Conservation (phyloP, 306 rosid genomes). For the Rosa chinensis region DNA sequence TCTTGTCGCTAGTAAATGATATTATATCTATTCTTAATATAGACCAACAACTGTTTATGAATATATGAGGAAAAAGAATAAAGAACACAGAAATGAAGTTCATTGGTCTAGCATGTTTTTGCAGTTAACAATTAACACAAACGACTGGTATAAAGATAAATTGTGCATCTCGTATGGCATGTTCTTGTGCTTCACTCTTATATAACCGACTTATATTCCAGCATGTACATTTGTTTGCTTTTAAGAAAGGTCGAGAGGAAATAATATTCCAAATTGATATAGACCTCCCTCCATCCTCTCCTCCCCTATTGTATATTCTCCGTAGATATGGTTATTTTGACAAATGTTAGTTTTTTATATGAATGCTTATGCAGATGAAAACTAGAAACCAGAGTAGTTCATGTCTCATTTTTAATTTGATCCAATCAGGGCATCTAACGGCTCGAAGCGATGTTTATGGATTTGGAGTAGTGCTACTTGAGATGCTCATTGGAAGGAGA, state of each 20-base stretch:
- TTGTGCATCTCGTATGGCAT: neutral
- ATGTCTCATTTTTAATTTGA: slow-evolving; percentile 25
- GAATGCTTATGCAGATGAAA: slow-evolving; percentile 4
- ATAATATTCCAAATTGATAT: neutral
- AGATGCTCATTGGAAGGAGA: slow-evolving; percentile 83
- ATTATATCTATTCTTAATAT: neutral
- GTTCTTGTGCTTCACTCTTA: neutral
- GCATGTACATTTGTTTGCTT: neutral
- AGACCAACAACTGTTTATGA: neutral
- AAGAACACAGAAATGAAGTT: neutral
- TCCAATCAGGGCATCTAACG: slow-evolving; percentile 78
- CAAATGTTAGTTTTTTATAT: neutral
- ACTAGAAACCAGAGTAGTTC: slow-evolving; percentile 8
- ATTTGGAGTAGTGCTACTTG: slow-evolving; percentile 89
- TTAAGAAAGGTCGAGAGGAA: neutral
- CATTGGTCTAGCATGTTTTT: neutral
- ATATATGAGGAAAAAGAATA: neutral
- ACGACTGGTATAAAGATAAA: neutral
- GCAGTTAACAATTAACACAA: neutral
- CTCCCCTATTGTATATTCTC: neutral
- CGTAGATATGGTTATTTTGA: neutral
- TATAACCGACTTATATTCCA: neutral
- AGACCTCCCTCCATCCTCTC: neutral
- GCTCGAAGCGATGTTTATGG: slow-evolving; percentile 95
- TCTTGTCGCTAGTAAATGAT: neutral